Evolutionary conservation across 1,284 basidiomycete species (phyloP).

Genomic region (Melampsora larici-populina): DNA sequence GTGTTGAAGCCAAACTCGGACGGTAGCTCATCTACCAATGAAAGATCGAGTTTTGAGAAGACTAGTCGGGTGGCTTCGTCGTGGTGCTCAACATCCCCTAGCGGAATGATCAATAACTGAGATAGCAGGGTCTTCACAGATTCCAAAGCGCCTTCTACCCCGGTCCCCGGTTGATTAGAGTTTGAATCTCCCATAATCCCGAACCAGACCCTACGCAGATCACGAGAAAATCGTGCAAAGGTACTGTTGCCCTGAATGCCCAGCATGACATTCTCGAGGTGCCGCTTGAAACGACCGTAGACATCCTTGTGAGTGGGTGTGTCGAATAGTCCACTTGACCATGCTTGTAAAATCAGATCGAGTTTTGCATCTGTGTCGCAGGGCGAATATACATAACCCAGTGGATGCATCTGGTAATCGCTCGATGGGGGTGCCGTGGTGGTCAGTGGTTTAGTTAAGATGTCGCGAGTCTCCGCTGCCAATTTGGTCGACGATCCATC

Average conservation of each 20-base stretch:
- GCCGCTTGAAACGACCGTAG: slow-evolving; percentile 20
- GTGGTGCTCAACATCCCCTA: not conserved
- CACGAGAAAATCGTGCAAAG: slow-evolving; percentile 38
- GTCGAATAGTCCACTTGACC: slow-evolving; percentile 11
- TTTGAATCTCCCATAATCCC: slow-evolving; percentile 32
- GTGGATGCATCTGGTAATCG: slow-evolving; percentile 28
- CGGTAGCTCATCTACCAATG: slow-evolving; percentile 16
- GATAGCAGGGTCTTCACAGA: slow-evolving; percentile 15
- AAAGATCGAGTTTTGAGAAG: slow-evolving; percentile 3
- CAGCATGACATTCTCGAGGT: slow-evolving; percentile 12
- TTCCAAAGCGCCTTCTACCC: slow-evolving; percentile 35
- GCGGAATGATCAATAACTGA: slow-evolving; percentile 25
- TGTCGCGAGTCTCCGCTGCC: slow-evolving; percentile 9
- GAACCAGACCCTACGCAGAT: slow-evolving; percentile 32
- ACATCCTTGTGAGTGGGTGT: slow-evolving; percentile 13
- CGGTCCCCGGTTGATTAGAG: slow-evolving; percentile 12
- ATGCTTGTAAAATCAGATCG: slow-evolving; percentile 12
- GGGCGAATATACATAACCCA: slow-evolving; percentile 39
- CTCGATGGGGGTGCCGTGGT: not conserved
- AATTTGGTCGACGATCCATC: slow-evolving; percentile 31
- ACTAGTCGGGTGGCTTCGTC: not conserved
- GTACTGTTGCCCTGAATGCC: slow-evolving; percentile 41
- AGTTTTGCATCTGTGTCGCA: slow-evolving; percentile 21
- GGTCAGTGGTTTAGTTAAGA: slow-evolving; percentile 11
- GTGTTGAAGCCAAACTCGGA: slow-evolving; percentile 31